Base-by-base conservation (phyloP, 257 asterid genomes). In the Leonotis leonurus region DNA sequence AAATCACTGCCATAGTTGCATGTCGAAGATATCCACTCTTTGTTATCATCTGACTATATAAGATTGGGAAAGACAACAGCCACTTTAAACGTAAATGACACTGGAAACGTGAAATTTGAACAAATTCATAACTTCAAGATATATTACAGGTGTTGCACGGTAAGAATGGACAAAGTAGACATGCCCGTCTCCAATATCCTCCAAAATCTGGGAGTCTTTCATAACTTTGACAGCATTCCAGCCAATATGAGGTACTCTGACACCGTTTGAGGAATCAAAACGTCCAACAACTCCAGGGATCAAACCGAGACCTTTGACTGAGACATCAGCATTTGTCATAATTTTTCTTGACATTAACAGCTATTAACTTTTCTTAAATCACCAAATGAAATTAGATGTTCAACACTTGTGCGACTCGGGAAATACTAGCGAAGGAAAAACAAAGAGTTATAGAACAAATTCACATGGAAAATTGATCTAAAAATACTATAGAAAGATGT, bases 121-220 rank as follows among this genome's bases (percentile, higher is more conserved):
- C 10, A 10, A 33, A 29, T 29, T 46, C 24, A 10, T 11, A 35
- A n/a, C n/a, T n/a, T 12, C 2, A 13, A 60, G 60, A 69, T 53
- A 51, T 3, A 68, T 74, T 89, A 92, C 99, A 29, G 89, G 96
- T 49, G 75, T 76, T 58, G 97, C 99, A 18, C 96, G 96, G 62
- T 89, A 92, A 44, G 97, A 92, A 76, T 89, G 99, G 66, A 92
- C 99, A 62, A 89, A 92, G 66, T 92, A 92, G 79, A 92, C 99
- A 81, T 92, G 99, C 16, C 73, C 83, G 57, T 72, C 77, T 64
- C 81, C 94, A 64, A 92, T 70, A 60, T 85, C 97, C 68, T 89
- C 94, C 87, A 92, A 70, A 68, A 92, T 89, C 30, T 78, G 80
- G 22, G 91, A 64, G 45, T 82, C 91, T 52, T 77, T 77, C 35